phyloP scores from a whole-genome alignment of 441 rosid genomes.

The Bruguiera hainesii region DNA sequence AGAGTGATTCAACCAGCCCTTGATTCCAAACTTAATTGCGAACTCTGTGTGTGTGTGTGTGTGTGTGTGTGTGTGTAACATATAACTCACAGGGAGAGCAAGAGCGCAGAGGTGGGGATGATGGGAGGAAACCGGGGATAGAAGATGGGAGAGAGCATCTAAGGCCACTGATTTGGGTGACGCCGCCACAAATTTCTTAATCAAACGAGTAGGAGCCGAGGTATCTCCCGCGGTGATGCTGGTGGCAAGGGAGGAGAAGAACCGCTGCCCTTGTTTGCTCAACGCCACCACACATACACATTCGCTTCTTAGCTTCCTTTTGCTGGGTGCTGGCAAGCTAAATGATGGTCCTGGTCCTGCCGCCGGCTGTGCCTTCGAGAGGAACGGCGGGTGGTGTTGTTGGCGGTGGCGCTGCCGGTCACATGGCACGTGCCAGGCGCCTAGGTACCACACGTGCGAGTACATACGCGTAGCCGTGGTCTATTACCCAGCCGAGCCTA shows the following conservation, averaged over 20 bases:
- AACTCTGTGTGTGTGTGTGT: no score
- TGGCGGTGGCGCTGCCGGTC: slow-evolving; percentile 7
- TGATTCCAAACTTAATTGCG: no score
- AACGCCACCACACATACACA: slow-evolving; percentile 27
- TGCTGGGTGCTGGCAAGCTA: not conserved
- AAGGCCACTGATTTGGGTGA: slow-evolving; percentile 67
- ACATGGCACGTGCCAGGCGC: slow-evolving; percentile 11
- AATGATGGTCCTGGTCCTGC: not conserved
- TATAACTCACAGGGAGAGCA: slow-evolving; percentile 55
- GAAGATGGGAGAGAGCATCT: slow-evolving; percentile 71
- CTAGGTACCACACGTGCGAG: not conserved
- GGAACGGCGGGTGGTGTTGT: not conserved
- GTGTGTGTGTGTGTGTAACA: not conserved
- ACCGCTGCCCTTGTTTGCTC: slow-evolving; percentile 60
- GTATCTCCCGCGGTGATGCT: slow-evolving; percentile 39
- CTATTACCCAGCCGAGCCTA: no score
- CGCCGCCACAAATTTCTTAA: slow-evolving; percentile 72
- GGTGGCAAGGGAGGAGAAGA: slow-evolving; percentile 50
- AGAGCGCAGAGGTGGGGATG: slow-evolving; percentile 46
- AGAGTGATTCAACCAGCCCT: no score
- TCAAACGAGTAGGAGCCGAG: slow-evolving; percentile 46
- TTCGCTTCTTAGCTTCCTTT: slow-evolving; percentile 12
- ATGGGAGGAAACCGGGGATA: slow-evolving; percentile 47
- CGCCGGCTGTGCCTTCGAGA: not conserved
- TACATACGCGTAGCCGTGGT: not conserved